Percentiles rank a stretch among this genome's conserved stretches.
Evolutionary conservation across 2,329 filamentous ascomycete genomes (phyloP).

Genomic region (Aureobasidium sp.): DNA sequence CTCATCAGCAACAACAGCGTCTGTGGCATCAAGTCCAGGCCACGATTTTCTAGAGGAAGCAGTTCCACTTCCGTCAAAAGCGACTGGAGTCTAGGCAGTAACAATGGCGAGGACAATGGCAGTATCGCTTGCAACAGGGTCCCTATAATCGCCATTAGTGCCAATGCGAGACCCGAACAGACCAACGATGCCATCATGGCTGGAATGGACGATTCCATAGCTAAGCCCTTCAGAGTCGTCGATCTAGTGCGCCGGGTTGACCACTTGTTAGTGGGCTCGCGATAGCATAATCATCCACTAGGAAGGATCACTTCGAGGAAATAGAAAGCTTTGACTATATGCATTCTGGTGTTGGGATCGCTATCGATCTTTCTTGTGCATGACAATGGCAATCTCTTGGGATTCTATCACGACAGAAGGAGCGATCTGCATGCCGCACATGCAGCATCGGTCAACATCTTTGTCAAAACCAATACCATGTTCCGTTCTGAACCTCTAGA

Average conservation of each 20-base stretch:
- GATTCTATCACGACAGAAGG: too few species aligned
- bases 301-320: too few species aligned
- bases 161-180: slow-evolving; percentile 55
- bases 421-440: too few species aligned
- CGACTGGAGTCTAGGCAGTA: slow-evolving; percentile 31
- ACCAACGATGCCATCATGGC: slow-evolving; percentile 15
- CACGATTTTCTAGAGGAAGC: neutral
- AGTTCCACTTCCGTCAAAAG: slow-evolving; percentile 35
- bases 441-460: too few species aligned
- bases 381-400: too few species aligned
- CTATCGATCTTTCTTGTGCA: too few species aligned
- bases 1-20: neutral
- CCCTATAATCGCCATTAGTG: slow-evolving; percentile 66
- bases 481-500: too few species aligned
- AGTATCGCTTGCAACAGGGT: slow-evolving; percentile 29
- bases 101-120: neutral
- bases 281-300: too few species aligned
- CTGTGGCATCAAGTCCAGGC: neutral
- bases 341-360: too few species aligned
- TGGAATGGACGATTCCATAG: slow-evolving; percentile 30
- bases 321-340: too few species aligned
- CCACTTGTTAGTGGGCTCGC: neutral
- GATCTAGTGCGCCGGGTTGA: slow-evolving; percentile 28
- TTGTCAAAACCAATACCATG: too few species aligned
- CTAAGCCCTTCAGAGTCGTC: slow-evolving; percentile 28